phyloP scores from a whole-genome alignment of 441 rosid species.

The Adansonia madagascariensis region DNA sequence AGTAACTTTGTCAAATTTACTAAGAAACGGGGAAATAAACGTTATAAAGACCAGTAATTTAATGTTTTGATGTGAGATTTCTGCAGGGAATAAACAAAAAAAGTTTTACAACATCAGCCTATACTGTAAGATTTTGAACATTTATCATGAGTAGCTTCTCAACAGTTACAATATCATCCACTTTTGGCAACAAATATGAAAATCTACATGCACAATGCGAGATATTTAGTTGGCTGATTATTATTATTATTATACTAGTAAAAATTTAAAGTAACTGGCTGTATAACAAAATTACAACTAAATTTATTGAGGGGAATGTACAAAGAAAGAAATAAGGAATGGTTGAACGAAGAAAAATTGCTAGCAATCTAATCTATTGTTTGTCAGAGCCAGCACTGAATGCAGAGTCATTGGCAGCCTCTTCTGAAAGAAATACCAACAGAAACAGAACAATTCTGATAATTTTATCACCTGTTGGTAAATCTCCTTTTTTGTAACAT shows the following conservation, averaged over 20 bases:
- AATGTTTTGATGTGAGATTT: not conserved
- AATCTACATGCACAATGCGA: not conserved
- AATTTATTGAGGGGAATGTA: conserved; percentile 5
- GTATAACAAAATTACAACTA: conserved; percentile 2
- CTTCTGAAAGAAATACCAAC: not conserved
- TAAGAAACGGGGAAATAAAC: not conserved
- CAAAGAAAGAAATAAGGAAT: conserved; percentile 16
- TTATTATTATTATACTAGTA: not conserved
- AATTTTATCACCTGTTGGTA: not conserved
- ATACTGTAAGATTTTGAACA: not conserved
- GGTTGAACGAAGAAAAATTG: not conserved
- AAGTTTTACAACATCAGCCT: not conserved
- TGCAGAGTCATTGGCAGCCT: conserved; percentile 8
- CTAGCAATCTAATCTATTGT: not conserved
- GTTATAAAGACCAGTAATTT: not conserved
- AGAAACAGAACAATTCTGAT: conserved; percentile 1
- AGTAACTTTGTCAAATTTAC: not conserved
- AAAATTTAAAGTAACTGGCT: conserved; percentile 1
- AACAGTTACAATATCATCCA: not conserved
- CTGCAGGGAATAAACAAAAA: not conserved
- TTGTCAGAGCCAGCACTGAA: conserved; percentile 16
- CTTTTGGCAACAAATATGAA: not conserved
- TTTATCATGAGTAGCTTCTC: not conserved
- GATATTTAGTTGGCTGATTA: not conserved
- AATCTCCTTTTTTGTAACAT: conserved; percentile 7